These are phyloP conservation scores for Kodamaea suecica DNA, from an alignment of 1,139 yeast species.

Conservation along the genomic window DNA sequence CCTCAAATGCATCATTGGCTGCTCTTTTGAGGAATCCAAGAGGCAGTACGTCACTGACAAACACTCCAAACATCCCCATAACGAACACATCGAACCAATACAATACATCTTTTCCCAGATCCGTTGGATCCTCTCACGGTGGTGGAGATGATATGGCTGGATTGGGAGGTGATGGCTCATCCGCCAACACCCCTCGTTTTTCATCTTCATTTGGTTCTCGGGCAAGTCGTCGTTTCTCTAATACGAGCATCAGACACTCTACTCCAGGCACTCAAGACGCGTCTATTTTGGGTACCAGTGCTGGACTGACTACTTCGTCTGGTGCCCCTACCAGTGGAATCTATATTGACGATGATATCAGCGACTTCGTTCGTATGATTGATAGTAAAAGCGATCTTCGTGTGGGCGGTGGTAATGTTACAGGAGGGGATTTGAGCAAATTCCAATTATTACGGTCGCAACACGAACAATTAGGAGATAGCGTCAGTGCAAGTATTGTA, in stretches of 20 bases:
- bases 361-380: slow-evolving; percentile 76
- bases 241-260: slow-evolving; percentile 35
- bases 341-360: slow-evolving; percentile 65
- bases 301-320: slow-evolving; percentile 35
- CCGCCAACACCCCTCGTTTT: slow-evolving; percentile 42
- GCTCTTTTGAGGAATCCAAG: slow-evolving; percentile 52
- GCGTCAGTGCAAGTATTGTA: slow-evolving; percentile 45
- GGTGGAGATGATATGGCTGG: slow-evolving; percentile 25
- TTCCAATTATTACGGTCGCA: slow-evolving; percentile 40
- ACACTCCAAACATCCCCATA: slow-evolving; percentile 31
- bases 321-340: slow-evolving; percentile 42
- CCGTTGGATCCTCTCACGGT: slow-evolving; percentile 44
- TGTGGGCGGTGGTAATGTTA: slow-evolving; percentile 1
- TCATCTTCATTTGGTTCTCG: slow-evolving; percentile 58
- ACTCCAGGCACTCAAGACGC: slow-evolving; percentile 20
- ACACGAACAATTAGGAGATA: slow-evolving; percentile 51
- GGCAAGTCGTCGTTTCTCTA: slow-evolving; percentile 43
- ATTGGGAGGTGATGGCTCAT: slow-evolving; percentile 25
- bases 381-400: slow-evolving; percentile 62
- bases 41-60: slow-evolving; percentile 26
- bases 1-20: slow-evolving; percentile 56
- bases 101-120: slow-evolving; percentile 33
- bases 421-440: slow-evolving; percentile 29
- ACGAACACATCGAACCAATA: slow-evolving; percentile 16
- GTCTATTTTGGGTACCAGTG: slow-evolving; percentile 31